A percentile compares a stretch with the other conserved stretches of the same genome.
phyloP scores from a whole-genome alignment of 1,139 yeast species.

The Hemisphaericaspora xylanilytica region DNA sequence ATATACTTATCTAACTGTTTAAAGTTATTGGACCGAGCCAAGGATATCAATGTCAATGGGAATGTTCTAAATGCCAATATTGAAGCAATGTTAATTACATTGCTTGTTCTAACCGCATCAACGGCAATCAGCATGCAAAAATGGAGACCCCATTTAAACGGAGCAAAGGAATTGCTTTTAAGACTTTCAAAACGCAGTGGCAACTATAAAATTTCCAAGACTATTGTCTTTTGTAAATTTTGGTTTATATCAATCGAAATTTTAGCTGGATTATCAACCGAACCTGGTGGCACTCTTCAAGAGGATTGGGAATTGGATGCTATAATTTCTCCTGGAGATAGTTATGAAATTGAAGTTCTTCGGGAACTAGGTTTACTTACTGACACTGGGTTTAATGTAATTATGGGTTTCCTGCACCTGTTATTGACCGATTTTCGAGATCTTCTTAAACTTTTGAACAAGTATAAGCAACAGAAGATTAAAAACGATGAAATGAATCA shows the following conservation, averaged over 20 bases:
- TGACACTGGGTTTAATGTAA: constrained; percentile 49
- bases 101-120: constrained; percentile 51
- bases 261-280: constrained; percentile 59
- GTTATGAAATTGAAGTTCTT: constrained; percentile 33
- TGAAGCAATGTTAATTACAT: constrained; percentile 61
- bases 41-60: constrained; percentile 13
- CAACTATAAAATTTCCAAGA: constrained; percentile 21
- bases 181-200: constrained; percentile 29
- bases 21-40: constrained; percentile 43
- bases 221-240: constrained; percentile 55
- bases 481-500: constrained; percentile 15
- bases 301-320: constrained; percentile 46
- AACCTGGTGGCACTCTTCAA: constrained; percentile 59
- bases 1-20: constrained; percentile 57
- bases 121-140: constrained; percentile 57
- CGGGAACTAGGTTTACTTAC: constrained; percentile 29
- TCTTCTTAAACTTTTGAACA: constrained; percentile 46
- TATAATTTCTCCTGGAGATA: constrained; percentile 42
- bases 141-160: constrained; percentile 69
- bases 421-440: constrained; percentile 47
- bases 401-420: constrained; percentile 54
- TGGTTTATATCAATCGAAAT: constrained; percentile 66
- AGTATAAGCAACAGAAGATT: constrained; percentile 22
- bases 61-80: constrained; percentile 40
- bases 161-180: constrained; percentile 59